Evolutionary conservation across 345 rosid genomes (phyloP).

Genomic region (Adansonia digitata): DNA sequence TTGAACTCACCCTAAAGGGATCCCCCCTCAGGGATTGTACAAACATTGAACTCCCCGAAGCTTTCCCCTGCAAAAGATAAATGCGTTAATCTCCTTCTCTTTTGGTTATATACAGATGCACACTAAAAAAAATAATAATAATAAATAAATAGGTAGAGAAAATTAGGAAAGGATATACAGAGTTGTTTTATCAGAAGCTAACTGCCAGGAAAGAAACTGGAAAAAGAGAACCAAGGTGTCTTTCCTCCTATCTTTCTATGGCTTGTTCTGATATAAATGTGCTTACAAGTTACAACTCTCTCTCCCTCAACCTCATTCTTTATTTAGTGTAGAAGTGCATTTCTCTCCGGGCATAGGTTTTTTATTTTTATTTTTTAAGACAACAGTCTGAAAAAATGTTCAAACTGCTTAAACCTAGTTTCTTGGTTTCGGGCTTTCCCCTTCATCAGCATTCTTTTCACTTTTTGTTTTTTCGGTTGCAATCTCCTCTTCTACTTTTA

Average conservation of each 20-base stretch:
- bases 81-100: conserved; percentile 1
- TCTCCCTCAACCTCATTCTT: not conserved
- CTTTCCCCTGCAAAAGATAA: conserved; percentile 50
- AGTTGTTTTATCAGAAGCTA: not conserved
- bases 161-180: not conserved
- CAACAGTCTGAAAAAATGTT: not conserved
- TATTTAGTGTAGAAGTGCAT: not conserved
- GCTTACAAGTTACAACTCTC: not conserved
- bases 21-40: conserved; percentile 96
- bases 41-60: conserved; percentile 60
- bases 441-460: not conserved
- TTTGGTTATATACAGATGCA: not conserved
- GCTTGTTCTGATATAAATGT: not conserved
- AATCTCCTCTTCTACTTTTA: not conserved
- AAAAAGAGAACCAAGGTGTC: not conserved
- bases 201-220: not conserved
- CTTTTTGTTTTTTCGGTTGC: not conserved
- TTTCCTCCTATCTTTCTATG: not conserved
- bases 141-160: not conserved
- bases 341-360: not conserved
- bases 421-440: not conserved
- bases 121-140: not conserved
- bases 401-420: not conserved
- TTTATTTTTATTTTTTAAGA: not conserved
- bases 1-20: conserved; percentile 71